phyloP scores from a whole-genome alignment of 2,329 filamentous ascomycete genomes.

The Pseudocercospora macadamiae region DNA sequence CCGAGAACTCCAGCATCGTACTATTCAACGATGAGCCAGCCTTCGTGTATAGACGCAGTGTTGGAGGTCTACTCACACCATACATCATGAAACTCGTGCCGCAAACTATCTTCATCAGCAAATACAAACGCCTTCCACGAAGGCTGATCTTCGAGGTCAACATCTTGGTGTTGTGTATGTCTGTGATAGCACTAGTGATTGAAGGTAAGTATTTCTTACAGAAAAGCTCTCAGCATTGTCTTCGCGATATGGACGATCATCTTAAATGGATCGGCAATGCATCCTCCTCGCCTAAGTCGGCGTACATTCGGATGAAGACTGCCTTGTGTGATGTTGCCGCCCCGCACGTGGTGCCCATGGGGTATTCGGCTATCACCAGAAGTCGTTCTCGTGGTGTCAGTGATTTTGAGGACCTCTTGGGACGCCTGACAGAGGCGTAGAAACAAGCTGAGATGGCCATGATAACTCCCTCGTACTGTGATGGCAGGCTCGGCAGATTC shows the following conservation, averaged over 20 bases:
- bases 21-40: not conserved
- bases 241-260: no score
- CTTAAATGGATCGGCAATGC: not conserved
- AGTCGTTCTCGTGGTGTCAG: no score
- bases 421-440: no score
- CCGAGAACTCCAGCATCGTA: conserved; percentile 28
- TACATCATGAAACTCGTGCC: conserved; percentile 5
- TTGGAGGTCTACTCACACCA: not conserved
- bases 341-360: conserved; percentile 1
- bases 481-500: no score
- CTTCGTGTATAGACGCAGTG: not conserved
- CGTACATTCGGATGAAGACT: conserved; percentile 1
- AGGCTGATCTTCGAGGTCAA: not conserved
- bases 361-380: not conserved
- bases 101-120: conserved; percentile 8
- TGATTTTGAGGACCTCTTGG: no score
- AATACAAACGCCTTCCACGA: conserved; percentile 1
- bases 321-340: not conserved
- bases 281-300: not conserved
- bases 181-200: not conserved
- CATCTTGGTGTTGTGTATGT: not conserved
- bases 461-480: no score
- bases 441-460: no score
- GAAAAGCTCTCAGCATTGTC: no score
- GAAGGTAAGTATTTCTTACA: not conserved